phyloP scores from a whole-genome alignment of 164 flowering plant species.

The Chloranthus sessilifolius region DNA sequence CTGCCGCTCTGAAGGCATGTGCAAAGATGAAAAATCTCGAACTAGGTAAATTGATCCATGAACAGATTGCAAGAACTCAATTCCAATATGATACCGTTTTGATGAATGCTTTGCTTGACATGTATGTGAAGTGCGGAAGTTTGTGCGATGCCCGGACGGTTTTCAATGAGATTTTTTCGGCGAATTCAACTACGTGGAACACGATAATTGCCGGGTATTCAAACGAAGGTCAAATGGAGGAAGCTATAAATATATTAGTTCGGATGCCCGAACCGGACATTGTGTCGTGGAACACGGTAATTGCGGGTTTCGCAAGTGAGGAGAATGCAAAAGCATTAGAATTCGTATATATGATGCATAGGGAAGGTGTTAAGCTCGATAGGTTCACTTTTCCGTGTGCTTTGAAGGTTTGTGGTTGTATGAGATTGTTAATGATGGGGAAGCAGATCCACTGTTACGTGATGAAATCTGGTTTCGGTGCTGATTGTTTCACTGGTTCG shows the following conservation, averaged over 20 bases:
- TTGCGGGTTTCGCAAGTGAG: slow-evolving; percentile 15
- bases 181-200: slow-evolving; percentile 24
- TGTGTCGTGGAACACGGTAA: slow-evolving; percentile 29
- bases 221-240: slow-evolving; percentile 19
- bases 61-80: slow-evolving; percentile 2
- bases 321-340: slow-evolving; percentile 12
- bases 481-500: slow-evolving; percentile 8
- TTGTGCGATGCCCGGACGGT: slow-evolving; percentile 20
- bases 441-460: slow-evolving; percentile 22
- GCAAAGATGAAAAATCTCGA: slow-evolving; percentile 15
- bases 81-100: slow-evolving; percentile 20
- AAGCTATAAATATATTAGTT: slow-evolving; percentile 19
- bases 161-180: slow-evolving; percentile 11
- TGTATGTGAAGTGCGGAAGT: slow-evolving; percentile 28
- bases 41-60: slow-evolving; percentile 22
- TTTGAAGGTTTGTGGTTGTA: slow-evolving; percentile 19
- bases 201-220: slow-evolving; percentile 24
- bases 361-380: slow-evolving; percentile 16
- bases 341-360: slow-evolving; percentile 20
- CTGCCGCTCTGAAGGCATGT: slow-evolving; percentile 26
- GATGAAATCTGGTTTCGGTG: slow-evolving; percentile 12
- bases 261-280: slow-evolving; percentile 21
- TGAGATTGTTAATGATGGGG: slow-evolving; percentile 12
- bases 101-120: slow-evolving; percentile 25
- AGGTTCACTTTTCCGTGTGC: slow-evolving; percentile 26